Base-by-base conservation (phyloP, 2,329 filamentous ascomycete species). In the Alternaria gaisen region DNA sequence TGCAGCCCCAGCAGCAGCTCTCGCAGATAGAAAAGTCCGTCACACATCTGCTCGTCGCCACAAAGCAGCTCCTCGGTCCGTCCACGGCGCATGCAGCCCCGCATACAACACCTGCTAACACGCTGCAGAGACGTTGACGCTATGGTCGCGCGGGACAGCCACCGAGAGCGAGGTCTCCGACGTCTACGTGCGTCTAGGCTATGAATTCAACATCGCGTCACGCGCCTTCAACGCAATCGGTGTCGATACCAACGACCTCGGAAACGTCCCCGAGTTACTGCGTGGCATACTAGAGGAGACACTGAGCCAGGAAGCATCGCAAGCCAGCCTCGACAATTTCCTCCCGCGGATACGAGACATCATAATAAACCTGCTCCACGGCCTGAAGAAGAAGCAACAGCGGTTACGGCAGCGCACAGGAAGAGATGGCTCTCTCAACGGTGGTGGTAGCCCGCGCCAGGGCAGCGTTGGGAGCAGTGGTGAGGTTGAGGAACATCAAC, bases 1-100 rank as follows among this genome's bases (percentile, higher is more conserved):
- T 69, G 65, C 74, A 91, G 90, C 83, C 88, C 80, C 83, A 89
- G 83, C 83, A 92, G 84, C 84, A 92, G 70, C 86, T 99, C 69
- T 97, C 94, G 53, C 94, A 97, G 80, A 99, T 99, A 80, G 95
- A 99, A 83, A 98, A 97, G 84, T 97, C 94, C 78, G 95, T 99
- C 66, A 75, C 70, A 30, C 95, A 99, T 78, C 90, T 99, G 44
- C 89, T 99, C 36, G 94, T 99, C 68, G 95, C 95, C 36, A 99
- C 95, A 34, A 99, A 99, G 79, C 94, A 98, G 80, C 89, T 99
- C 3, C 90, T 99, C 64, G 70, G 70, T 72, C 20, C 61, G 69
- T 70, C 63, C 14, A 38, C 59, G 41, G 28, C 47, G 44, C 62
- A 30, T 36, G 38, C 54, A 26, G 14, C 56, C 51, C 53, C 53